These are phyloP conservation scores for Paecilomyces dactylethromorphus DNA, from an alignment of 2,329 filamentous ascomycete genomes.

Conservation along the genomic window DNA sequence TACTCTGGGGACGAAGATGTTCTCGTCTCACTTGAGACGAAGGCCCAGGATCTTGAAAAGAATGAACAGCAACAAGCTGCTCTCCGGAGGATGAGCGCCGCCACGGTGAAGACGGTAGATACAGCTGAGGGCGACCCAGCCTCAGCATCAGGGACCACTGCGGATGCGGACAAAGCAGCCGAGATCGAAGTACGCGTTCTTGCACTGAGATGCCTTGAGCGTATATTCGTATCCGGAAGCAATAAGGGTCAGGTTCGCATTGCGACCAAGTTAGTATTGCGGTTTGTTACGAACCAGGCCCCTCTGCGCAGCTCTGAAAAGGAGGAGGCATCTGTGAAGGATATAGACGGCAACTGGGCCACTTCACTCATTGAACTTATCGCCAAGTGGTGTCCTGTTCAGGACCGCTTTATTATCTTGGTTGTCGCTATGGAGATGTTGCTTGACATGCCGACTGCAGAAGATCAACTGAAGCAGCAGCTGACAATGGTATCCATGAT, in stretches of 20 bases:
- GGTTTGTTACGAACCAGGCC: slow-evolving; percentile 59
- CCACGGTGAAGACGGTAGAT: slow-evolving; percentile 67
- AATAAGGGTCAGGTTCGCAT: slow-evolving; percentile 75
- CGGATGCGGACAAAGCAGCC: slow-evolving; percentile 80
- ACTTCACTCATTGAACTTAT: slow-evolving; percentile 73
- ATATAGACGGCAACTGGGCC: slow-evolving; percentile 63
- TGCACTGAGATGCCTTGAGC: slow-evolving; percentile 78
- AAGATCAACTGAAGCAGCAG: slow-evolving; percentile 67
- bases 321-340: slow-evolving; percentile 34
- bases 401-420: slow-evolving; percentile 87
- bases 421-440: slow-evolving; percentile 74
- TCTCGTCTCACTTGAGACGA: slow-evolving; percentile 60
- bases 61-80: slow-evolving; percentile 57
- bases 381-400: slow-evolving; percentile 83
- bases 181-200: slow-evolving; percentile 82
- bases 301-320: slow-evolving; percentile 47
- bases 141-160: slow-evolving; percentile 66
- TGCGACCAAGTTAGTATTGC: slow-evolving; percentile 66
- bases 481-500: slow-evolving; percentile 71
- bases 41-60: slow-evolving; percentile 62
- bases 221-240: slow-evolving; percentile 70
- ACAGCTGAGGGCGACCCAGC: slow-evolving; percentile 61
- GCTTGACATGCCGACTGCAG: slow-evolving; percentile 59
- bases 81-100: slow-evolving; percentile 68
- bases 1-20: slow-evolving; percentile 60